These are phyloP conservation scores for Periconia sp. DNA, from an alignment of 2,329 filamentous ascomycete species.

Conservation along the genomic window DNA sequence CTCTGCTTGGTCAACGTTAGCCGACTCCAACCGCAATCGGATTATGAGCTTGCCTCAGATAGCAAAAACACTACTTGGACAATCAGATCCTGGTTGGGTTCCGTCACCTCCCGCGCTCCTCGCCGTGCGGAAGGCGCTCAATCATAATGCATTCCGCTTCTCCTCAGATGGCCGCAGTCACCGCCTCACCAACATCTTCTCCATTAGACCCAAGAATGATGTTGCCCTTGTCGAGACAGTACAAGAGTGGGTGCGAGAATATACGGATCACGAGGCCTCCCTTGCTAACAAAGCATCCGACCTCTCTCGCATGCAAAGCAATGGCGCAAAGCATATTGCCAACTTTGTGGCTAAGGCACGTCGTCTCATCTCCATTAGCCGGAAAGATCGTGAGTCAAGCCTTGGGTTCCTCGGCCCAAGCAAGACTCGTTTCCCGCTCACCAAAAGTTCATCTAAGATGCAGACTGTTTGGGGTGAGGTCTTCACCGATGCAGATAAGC, in stretches of 20 bases:
- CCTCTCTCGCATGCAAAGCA: neutral
- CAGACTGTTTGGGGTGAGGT: slow-evolving; percentile 26
- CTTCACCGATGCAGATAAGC: slow-evolving; percentile 60
- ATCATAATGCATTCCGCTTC: slow-evolving; percentile 67
- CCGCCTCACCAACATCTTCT: slow-evolving; percentile 65
- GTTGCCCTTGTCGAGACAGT: slow-evolving; percentile 59
- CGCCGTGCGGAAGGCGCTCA: slow-evolving; percentile 71
- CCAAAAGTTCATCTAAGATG: slow-evolving; percentile 18
- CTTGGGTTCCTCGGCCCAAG: slow-evolving; percentile 47
- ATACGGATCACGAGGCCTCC: slow-evolving; percentile 55
- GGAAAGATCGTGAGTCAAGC: slow-evolving; percentile 43
- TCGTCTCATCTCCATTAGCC: slow-evolving; percentile 47
- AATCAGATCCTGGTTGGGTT: slow-evolving; percentile 21
- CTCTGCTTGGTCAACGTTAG: slow-evolving; percentile 55
- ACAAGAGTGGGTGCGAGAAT: slow-evolving; percentile 60
- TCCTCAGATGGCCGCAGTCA: slow-evolving; percentile 57
- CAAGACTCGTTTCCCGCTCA: slow-evolving; percentile 34
- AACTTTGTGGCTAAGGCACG: slow-evolving; percentile 50
- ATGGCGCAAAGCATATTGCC: slow-evolving; percentile 37
- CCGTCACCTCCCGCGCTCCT: slow-evolving; percentile 62
- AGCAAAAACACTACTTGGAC: slow-evolving; percentile 49
- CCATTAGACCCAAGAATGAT: slow-evolving; percentile 64
- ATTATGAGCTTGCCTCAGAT: slow-evolving; percentile 57
- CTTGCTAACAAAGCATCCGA: slow-evolving; percentile 9
- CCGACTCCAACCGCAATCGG: slow-evolving; percentile 50